phyloP scores from a whole-genome alignment of 352 stramenopile species.

The Phytophthora pinifolia region DNA sequence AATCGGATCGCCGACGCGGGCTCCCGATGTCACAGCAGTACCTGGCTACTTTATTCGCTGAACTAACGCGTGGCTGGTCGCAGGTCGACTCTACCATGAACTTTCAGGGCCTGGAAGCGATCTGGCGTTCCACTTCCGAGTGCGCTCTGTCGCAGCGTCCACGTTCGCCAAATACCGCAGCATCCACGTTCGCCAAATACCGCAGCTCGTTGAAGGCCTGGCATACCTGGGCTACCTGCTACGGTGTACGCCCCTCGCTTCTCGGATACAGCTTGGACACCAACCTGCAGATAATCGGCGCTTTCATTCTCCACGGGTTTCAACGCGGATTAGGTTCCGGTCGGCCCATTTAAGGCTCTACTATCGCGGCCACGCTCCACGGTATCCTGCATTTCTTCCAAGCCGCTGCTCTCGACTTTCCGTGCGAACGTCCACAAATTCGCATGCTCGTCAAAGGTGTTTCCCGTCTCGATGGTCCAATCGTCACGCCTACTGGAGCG shows the following conservation, averaged over 20 bases:
- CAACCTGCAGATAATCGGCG: no score
- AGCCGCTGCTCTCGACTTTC: neutral
- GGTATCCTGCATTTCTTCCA: conserved; percentile 9
- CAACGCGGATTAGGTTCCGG: neutral
- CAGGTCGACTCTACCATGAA: neutral
- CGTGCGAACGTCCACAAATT: conserved; percentile 1
- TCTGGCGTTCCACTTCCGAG: conserved; percentile 3
- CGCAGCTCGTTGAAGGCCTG: neutral
- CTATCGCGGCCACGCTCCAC: neutral
- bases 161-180: no score
- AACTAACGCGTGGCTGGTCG: conserved; percentile 8
- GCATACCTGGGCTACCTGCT: neutral
- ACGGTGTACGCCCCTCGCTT: no score
- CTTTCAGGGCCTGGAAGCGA: conserved; percentile 1
- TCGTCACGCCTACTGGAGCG: conserved; percentile 1
- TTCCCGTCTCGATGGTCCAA: neutral
- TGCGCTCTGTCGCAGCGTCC: neutral
- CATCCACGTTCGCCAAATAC: conserved; percentile 5
- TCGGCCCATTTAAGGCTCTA: neutral
- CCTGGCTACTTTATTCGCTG: neutral
- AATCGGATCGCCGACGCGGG: no score
- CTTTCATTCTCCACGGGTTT: neutral
- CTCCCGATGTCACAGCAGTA: neutral
- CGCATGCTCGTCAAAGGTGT: conserved; percentile 3
- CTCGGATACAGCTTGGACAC: no score